A percentile compares a stretch with the other conserved stretches of the same genome.
phyloP scores from a whole-genome alignment of 768 basidiomycete genomes.

The Coprinopsis marcescibilis region DNA sequence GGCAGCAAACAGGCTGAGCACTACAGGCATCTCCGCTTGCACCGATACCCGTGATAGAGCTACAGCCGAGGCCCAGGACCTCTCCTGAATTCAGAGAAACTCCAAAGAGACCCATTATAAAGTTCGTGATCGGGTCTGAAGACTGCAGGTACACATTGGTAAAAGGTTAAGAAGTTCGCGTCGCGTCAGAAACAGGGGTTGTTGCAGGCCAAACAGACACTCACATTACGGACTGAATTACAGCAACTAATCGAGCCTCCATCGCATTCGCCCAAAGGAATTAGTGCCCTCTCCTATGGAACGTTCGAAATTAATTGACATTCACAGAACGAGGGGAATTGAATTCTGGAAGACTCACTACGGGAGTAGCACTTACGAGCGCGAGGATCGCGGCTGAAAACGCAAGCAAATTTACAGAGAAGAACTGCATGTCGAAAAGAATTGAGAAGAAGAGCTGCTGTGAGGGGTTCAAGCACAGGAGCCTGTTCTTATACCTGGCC shows the following conservation, averaged over 20 bases:
- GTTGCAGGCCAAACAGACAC: background rate
- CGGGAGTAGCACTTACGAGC: too few species aligned
- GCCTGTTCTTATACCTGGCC: too few species aligned
- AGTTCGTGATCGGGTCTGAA: background rate
- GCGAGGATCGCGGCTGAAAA: too few species aligned
- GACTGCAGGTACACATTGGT: background rate
- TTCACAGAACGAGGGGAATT: background rate
- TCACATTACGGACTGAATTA: conserved; percentile 1
- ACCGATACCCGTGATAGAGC: conserved; percentile 8
- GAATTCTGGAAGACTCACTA: background rate
- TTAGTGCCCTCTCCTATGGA: background rate
- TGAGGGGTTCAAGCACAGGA: too few species aligned
- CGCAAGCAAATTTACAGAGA: too few species aligned
- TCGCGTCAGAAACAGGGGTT: too few species aligned
- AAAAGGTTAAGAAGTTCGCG: conserved; percentile 1
- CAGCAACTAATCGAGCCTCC: background rate
- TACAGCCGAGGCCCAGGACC: conserved; percentile 3
- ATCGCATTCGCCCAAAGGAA: conserved; percentile 3
- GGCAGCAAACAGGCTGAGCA: conserved; percentile 10
- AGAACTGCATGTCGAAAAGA: too few species aligned
- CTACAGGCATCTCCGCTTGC: conserved; percentile 2
- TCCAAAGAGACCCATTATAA: conserved; percentile 14
- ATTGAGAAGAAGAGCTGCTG: too few species aligned
- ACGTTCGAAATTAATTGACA: conserved; percentile 3
- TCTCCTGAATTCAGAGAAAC: background rate